These are phyloP conservation scores for Clonostachys solani DNA, from an alignment of 2,329 filamentous ascomycete genomes.

Conservation along the genomic window DNA sequence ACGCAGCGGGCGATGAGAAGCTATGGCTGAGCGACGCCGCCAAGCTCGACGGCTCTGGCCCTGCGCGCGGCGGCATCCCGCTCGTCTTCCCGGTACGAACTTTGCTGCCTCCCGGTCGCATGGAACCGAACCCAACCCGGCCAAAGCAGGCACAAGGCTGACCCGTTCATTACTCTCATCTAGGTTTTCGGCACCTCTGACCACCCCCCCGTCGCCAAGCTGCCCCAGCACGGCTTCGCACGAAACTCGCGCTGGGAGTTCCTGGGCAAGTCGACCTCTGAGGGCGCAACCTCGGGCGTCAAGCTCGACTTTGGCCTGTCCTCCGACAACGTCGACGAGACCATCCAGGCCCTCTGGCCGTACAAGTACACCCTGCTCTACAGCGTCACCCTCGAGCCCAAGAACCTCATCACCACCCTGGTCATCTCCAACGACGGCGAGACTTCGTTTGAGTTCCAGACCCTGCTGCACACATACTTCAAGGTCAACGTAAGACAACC, in stretches of 20 bases:
- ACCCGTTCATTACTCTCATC: not conserved
- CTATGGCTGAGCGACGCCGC: constrained; percentile 81
- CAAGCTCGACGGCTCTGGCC: constrained; percentile 79
- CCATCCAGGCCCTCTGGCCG: constrained; percentile 72
- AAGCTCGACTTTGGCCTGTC: constrained; percentile 96
- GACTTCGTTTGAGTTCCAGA: constrained; percentile 83
- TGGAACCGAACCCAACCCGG: no score
- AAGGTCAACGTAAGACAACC: constrained; percentile 60
- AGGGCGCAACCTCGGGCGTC: constrained; percentile 55
- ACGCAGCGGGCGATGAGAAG: constrained; percentile 72
- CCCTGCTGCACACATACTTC: constrained; percentile 89
- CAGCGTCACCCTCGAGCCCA: constrained; percentile 77
- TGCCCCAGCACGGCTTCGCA: constrained; percentile 94
- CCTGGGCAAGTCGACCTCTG: constrained; percentile 70
- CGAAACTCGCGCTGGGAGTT: constrained; percentile 91
- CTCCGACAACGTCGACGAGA: constrained; percentile 63
- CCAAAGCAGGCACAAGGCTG: not conserved
- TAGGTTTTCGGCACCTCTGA: constrained; percentile 82
- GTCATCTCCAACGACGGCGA: constrained; percentile 86
- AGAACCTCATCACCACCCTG: constrained; percentile 73
- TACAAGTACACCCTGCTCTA: constrained; percentile 89
- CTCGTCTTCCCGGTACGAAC: constrained; percentile 81
- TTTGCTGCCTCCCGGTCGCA: not conserved
- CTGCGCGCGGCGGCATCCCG: constrained; percentile 87
- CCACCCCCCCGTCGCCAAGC: constrained; percentile 70